Percentiles rank a stretch among this genome's conserved stretches.
These are phyloP conservation scores for Alternaria conjuncta DNA, from an alignment of 2,329 filamentous ascomycete species.

Conservation along the genomic window DNA sequence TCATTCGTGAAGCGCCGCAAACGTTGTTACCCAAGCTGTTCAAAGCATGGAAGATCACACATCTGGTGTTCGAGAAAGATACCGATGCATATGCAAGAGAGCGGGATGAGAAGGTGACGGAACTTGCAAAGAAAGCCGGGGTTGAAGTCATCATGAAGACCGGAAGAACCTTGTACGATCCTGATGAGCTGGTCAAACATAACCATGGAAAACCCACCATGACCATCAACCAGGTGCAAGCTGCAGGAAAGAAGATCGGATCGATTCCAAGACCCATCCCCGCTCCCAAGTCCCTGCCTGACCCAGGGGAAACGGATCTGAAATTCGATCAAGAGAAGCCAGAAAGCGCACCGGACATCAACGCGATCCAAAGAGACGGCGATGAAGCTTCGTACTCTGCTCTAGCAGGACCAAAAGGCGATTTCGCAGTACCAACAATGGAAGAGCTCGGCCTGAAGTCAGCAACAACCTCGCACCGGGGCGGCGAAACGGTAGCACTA, in stretches of 20 bases:
- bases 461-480: constrained; percentile 70
- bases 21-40: constrained; percentile 75
- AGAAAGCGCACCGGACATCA: constrained; percentile 63
- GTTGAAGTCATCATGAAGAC: constrained; percentile 69
- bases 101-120: constrained; percentile 65
- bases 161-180: constrained; percentile 76
- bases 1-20: constrained; percentile 75
- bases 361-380: constrained; percentile 60
- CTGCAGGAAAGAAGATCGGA: constrained; percentile 66
- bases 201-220: constrained; percentile 75
- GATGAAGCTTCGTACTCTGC: constrained; percentile 64
- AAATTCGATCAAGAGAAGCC: constrained; percentile 64
- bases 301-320: constrained; percentile 68
- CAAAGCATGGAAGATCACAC: constrained; percentile 74
- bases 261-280: constrained; percentile 66
- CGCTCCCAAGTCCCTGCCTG: constrained; percentile 65
- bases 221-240: constrained; percentile 71
- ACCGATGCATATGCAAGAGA: constrained; percentile 74
- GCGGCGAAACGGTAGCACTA: constrained; percentile 73
- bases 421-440: constrained; percentile 75
- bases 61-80: constrained; percentile 80
- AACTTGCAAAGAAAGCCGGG: constrained; percentile 68
- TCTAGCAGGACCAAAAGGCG: constrained; percentile 70
- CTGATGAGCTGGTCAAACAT: constrained; percentile 69
- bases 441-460: constrained; percentile 68